A percentile compares a stretch with the other conserved stretches of the same genome.
phyloP scores from a whole-genome alignment of 2,329 filamentous ascomycete species.

The Aspergillus floridensis region DNA sequence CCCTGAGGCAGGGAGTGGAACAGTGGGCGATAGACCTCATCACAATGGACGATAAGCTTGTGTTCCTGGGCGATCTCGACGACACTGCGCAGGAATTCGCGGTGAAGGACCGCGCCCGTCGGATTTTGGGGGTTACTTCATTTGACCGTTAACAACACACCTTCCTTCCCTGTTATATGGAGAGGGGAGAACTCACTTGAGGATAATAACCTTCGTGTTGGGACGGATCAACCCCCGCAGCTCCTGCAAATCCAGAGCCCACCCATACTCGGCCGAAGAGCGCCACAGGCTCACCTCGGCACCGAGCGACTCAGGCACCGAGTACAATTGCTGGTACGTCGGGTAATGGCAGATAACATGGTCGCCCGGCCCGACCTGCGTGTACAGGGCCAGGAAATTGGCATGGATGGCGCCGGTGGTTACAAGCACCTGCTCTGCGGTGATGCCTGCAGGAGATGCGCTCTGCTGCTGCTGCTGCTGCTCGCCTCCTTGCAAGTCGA shows the following conservation, averaged over 20 bases:
- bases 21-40: constrained; percentile 81
- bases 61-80: constrained; percentile 61
- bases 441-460: constrained; percentile 41
- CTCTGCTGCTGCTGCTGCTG: constrained; percentile 37
- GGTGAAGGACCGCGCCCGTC: constrained; percentile 67
- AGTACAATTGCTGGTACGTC: constrained; percentile 81
- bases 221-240: constrained; percentile 59
- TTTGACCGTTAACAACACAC: background rate
- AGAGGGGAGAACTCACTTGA: constrained; percentile 47
- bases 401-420: constrained; percentile 78
- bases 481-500: constrained; percentile 20
- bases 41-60: constrained; percentile 65
- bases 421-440: constrained; percentile 67
- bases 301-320: constrained; percentile 69
- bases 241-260: constrained; percentile 65
- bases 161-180: background rate
- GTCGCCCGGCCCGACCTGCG: constrained; percentile 68
- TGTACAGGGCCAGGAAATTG: constrained; percentile 78
- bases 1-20: constrained; percentile 64
- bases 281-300: constrained; percentile 77
- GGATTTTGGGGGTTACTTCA: constrained; percentile 73
- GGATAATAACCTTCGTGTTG: constrained; percentile 57
- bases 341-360: constrained; percentile 86
- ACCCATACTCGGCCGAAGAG: constrained; percentile 62
- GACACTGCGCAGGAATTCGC: constrained; percentile 57